Conservation (phyloP, 345 rosid species). For the Linum usitatissimum region DNA sequence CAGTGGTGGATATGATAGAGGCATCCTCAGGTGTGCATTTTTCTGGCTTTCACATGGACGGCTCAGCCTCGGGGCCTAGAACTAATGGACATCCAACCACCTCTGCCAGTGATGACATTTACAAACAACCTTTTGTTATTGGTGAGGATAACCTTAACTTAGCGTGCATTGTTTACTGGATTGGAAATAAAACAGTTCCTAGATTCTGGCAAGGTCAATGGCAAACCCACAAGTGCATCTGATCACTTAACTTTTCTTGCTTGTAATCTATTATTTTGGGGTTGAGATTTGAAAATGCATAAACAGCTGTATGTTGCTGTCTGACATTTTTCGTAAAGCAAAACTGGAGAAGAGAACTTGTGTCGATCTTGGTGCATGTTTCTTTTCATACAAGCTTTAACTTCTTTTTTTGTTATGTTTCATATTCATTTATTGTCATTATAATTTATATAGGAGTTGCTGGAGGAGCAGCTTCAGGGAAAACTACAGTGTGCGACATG, state of each 20-base stretch:
- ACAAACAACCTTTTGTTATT: constrained; percentile 82
- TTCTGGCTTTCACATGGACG: constrained; percentile 84
- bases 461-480: constrained; percentile 98
- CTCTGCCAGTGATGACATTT: constrained; percentile 39
- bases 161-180: not conserved
- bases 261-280: not conserved
- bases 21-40: constrained; percentile 76
- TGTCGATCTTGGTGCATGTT: not conserved
- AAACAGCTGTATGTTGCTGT: too few species aligned
- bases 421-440: not conserved
- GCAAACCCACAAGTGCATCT: not conserved
- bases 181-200: not conserved
- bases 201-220: not conserved
- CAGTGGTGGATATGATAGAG: constrained; percentile 83
- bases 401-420: not conserved
- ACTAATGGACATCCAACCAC: constrained; percentile 34
- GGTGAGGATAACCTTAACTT: constrained; percentile 29
- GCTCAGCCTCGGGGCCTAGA: constrained; percentile 23
- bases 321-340: not conserved
- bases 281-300: not conserved
- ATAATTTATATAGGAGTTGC: constrained; percentile 56
- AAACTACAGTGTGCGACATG: constrained; percentile 98
- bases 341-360: not conserved
- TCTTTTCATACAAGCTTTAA: not conserved
- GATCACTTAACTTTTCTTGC: not conserved